Base-by-base conservation (phyloP, 345 rosid species). In the Ricinus communis region DNA sequence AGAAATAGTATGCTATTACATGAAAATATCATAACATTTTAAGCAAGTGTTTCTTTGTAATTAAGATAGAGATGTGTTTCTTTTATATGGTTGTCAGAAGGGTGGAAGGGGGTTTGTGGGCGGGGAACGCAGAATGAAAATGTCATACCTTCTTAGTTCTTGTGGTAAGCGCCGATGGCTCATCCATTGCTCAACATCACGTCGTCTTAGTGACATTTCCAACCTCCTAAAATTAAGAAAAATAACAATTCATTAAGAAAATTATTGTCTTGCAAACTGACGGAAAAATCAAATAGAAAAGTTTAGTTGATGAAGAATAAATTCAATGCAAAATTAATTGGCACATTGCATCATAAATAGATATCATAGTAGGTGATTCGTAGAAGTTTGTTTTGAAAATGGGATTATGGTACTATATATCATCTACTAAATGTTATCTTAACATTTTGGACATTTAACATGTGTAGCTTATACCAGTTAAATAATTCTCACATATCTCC, bases 171-270 rank as follows among this genome's bases (percentile, higher is more conserved):
- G 86, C 4, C 97, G 87, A 77, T 85, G 97, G 46, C 90, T 87
- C 98, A 94, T 94, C 98, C 98, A 94, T 33, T 87, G 95, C 80
- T 91, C 93, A 77, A 91, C 90, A 80, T 91, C 98, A 47, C 95
- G 98, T 18, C 84, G 86, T 75, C 97, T 91, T 60, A 91, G 75
- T 52, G 88, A 79, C 97, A 86, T 87, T 85, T 91, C 96, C 77
- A 90, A 69, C 78, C 87, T 83, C 90, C 98, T 94, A 71, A 36
- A 15, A 68, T 13, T n/a, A 10, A 45, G 58, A 61, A 70, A 5
- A 58, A 80, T n/a, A 58, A 63, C 21, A 51, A 22, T 4, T 50
- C 36, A 70, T 21, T 22, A 51, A 70, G 64, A 25, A 68, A 41
- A 64, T 46, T 53, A n/a, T 45, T 31, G 10, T 30, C 27, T 18